Base-by-base conservation (phyloP, 2,329 filamentous ascomycete species). In the Ploettnerulaceae sp. region DNA sequence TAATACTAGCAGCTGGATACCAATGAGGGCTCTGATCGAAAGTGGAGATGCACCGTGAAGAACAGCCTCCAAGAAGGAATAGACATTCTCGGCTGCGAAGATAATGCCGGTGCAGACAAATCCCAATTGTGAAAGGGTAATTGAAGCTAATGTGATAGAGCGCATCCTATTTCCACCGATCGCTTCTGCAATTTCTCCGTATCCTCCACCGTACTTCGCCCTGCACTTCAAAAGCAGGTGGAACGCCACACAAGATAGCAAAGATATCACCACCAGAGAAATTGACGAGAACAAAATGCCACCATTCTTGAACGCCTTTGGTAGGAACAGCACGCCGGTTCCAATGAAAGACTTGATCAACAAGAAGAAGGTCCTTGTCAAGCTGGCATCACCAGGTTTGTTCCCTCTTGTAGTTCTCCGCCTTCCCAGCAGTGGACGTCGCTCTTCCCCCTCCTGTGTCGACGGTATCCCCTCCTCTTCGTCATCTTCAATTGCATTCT, bases 331-430 rank as follows among this genome's bases (percentile, higher is more conserved):
- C 7, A 96, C 90, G 46, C 90, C 90, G 0, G 91, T 97, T 14
- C 93, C 91, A 34, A 97, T 90, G 63, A 97, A 97, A 0, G 90
- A 95, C 71, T 97, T 97, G 55, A 97, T 79, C 34, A 97, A 74
- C 45, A 97, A 75, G 58, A 95, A 69, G n/a, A 86, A 83, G 5
- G 91, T 90, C 51, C 84, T 89, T 42, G 82, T 88, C 26, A 89
- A 85, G 48, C 77, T 82, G 15, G 81, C 79, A 45, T 82, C 78
- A 29, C 86, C 83, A 40, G 77, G 72, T 70, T 87, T 89, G 62
- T 20, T 42, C 7, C 31, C 46, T 29, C 87, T 81, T 67, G 81
- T 82, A 59, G 86, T 79, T 67, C 79, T 83, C 52, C 82, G 79
- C 57, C 77, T 75, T 12, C 82, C 83, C 5, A 82, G 77, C 2